Base-by-base conservation (phyloP, 2,329 filamentous ascomycete genomes). In the Metarhizium sp. region DNA sequence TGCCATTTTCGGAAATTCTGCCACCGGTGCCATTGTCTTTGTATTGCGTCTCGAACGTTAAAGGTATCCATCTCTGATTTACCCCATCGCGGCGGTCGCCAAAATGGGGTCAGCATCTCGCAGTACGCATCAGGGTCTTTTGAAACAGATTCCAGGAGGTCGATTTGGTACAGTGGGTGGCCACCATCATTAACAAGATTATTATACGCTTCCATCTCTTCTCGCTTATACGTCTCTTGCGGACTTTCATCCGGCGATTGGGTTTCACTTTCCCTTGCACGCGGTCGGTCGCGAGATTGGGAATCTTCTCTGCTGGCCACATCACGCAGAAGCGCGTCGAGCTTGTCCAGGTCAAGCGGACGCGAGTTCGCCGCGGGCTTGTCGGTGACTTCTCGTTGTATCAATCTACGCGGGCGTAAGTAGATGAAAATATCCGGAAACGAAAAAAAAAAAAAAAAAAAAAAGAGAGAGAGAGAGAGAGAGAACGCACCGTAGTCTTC, bases 1-100 rank as follows among this genome's bases (percentile, higher is more conserved):
- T 70, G 67, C 61, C 62, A 69, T 16, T 56, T 61, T 34, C 65
- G 63, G 55, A 72, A 72, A 11, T 59, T 51, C 51, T 57, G 29
- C 70, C 67, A 71, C 50, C 59, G 58, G 30, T 40, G 7, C 51
- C 61, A 50, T 57, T 71, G 68, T 45, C 18, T 50, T 52, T n/a
- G 11, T 52, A 70, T 69, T 36, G 65, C 59, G 7, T 18, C 46
- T 20, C 30, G 32, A n/a, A 4, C 6, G 25, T 16, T 0, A 2
- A 43, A 45, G 25, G 6, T 4, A 54, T 59, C 50, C 54, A 56
- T 16, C 48, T 54, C 38, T n/a, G 18, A 42, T 30, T 50, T 30
- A 1, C 6, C 4, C 5, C 1, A 18, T 47, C 51, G 13, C 55
- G 50, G 47, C 2, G n/a, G 10, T 40, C 11, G 3, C 47, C 66